These are phyloP conservation scores for Zostera marina DNA, from an alignment of 116 monocot species.

Conservation along the genomic window DNA sequence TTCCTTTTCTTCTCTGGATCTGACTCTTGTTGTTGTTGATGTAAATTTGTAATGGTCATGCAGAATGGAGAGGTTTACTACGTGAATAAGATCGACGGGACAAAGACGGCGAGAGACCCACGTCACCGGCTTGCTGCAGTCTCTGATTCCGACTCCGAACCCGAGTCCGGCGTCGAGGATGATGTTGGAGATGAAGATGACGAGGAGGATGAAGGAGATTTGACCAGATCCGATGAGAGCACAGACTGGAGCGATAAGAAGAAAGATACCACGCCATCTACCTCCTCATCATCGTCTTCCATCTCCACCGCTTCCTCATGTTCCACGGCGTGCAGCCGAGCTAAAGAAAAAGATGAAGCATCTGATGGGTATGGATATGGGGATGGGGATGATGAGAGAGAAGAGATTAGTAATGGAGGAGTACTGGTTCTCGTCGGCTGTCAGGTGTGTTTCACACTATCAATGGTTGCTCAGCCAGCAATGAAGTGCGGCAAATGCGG, in stretches of 20 bases:
- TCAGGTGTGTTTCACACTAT: constrained; percentile 8
- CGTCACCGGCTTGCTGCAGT: constrained; percentile 2
- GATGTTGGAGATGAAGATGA: background rate
- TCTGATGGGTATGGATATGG: too few species aligned
- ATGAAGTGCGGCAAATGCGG: constrained; percentile 7
- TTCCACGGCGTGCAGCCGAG: background rate
- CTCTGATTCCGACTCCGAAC: background rate
- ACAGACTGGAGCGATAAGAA: background rate
- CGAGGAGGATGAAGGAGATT: background rate
- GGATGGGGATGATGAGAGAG: too few species aligned
- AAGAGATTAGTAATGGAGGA: too few species aligned
- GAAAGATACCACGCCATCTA: background rate
- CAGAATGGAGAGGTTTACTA: constrained; percentile 78
- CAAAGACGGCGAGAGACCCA: constrained; percentile 42
- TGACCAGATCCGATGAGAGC: constrained; percentile 7
- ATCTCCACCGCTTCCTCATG: background rate
- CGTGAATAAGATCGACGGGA: constrained; percentile 45
- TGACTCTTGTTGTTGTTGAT: background rate
- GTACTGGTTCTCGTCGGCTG: constrained; percentile 6
- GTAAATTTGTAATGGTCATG: too few species aligned
- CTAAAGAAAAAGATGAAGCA: too few species aligned
- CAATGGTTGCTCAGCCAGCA: constrained; percentile 3
- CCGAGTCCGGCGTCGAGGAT: background rate
- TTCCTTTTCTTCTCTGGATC: background rate
- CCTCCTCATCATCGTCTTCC: background rate